A percentile compares a stretch with the other conserved stretches of the same genome.
Evolutionary conservation across 2,329 filamentous ascomycete species (phyloP).

Genomic region (Sphaerostilbella broomeana): DNA sequence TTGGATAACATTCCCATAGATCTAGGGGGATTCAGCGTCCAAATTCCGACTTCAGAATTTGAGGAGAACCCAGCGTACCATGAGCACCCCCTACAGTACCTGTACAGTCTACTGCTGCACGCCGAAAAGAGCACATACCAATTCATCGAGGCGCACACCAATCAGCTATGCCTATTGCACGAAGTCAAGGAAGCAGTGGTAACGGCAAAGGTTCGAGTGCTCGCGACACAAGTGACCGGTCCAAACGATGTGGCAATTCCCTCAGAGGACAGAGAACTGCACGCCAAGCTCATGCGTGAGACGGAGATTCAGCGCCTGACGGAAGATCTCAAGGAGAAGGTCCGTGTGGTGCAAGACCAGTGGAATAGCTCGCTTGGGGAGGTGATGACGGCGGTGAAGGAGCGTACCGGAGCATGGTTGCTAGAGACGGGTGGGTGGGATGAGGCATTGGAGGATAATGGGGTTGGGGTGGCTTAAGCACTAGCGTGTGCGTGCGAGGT

Average conservation of each 20-base stretch:
- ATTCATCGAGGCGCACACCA: constrained; percentile 92
- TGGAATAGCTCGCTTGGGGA: constrained; percentile 84
- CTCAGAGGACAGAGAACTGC: constrained; percentile 29
- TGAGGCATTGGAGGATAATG: constrained; percentile 59
- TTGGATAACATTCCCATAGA: constrained; percentile 69
- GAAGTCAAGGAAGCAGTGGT: constrained; percentile 80
- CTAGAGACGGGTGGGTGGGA: constrained; percentile 82
- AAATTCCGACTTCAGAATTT: constrained; percentile 72
- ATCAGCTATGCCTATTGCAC: constrained; percentile 81
- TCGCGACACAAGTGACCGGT: constrained; percentile 56
- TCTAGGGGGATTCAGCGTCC: constrained; percentile 57
- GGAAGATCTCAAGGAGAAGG: constrained; percentile 87
- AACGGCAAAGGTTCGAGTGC: constrained; percentile 58
- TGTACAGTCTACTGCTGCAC: constrained; percentile 78
- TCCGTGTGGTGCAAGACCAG: constrained; percentile 81
- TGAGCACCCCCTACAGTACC: constrained; percentile 78
- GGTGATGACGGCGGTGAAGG: constrained; percentile 65
- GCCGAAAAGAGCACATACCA: constrained; percentile 91
- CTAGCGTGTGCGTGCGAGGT: background rate
- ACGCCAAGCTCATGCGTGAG: constrained; percentile 50
- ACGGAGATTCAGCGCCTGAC: constrained; percentile 67
- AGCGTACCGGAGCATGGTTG: constrained; percentile 66
- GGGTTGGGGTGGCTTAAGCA: constrained; percentile 29
- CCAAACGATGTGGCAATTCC: constrained; percentile 26
- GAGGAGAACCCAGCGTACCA: constrained; percentile 80